phyloP scores from a whole-genome alignment of 1,139 yeast species.

The Candida frijolesensis region DNA sequence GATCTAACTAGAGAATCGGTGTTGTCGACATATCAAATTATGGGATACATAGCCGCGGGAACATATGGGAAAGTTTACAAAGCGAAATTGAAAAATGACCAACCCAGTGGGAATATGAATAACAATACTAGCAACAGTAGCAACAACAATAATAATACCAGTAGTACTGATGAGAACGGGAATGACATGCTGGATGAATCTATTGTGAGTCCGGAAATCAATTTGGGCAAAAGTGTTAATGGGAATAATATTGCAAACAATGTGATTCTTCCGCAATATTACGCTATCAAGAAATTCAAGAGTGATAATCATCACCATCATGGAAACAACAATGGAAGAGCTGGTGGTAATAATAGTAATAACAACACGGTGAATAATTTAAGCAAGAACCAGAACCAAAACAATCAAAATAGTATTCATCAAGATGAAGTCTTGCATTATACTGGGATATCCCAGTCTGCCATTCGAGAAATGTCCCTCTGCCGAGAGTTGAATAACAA shows the following conservation, averaged over 20 bases:
- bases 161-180: background rate
- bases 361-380: conserved; percentile 50
- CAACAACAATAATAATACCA: background rate
- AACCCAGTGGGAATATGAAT: conserved; percentile 14
- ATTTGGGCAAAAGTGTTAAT: background rate
- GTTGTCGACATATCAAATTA: conserved; percentile 76
- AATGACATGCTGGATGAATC: conserved; percentile 5
- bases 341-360: conserved; percentile 22
- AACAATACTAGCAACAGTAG: background rate
- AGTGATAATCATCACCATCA: conserved; percentile 71
- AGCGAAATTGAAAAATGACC: conserved; percentile 53
- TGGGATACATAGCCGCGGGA: conserved; percentile 98
- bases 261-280: conserved; percentile 30
- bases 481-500: conserved; percentile 84
- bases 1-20: conserved; percentile 73
- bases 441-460: conserved; percentile 95
- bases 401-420: conserved; percentile 38
- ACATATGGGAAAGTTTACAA: conserved; percentile 97
- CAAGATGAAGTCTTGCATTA: conserved; percentile 84
- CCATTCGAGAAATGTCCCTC: conserved; percentile 93
- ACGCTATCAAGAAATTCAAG: conserved; percentile 95
- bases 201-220: conserved; percentile 1
- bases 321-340: conserved; percentile 29
- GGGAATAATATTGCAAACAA: background rate
- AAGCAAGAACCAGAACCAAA: background rate